These are phyloP conservation scores for Aspergillus neoniger DNA, from an alignment of 2,329 filamentous ascomycete genomes.

Conservation along the genomic window DNA sequence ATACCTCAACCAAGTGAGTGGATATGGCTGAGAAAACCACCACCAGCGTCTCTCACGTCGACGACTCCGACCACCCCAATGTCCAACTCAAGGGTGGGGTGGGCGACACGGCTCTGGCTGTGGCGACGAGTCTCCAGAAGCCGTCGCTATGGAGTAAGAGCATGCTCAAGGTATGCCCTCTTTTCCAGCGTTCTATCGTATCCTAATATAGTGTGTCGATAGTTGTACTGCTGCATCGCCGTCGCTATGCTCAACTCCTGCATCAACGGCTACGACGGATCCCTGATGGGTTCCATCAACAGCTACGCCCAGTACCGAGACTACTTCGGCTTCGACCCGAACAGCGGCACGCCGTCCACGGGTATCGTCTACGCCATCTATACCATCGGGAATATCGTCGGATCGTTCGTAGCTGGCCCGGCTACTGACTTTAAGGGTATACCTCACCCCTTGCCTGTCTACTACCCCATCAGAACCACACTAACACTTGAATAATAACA, in stretches of 20 bases:
- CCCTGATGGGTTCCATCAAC: conserved; percentile 53
- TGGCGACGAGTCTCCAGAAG: conserved; percentile 36
- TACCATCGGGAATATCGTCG: conserved; percentile 53
- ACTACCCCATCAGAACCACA: too few species aligned
- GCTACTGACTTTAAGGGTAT: conserved; percentile 44
- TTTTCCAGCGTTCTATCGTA: not conserved
- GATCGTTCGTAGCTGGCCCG: conserved; percentile 47
- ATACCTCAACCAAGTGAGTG: not conserved
- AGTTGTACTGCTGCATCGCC: conserved; percentile 43
- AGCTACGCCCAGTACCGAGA: conserved; percentile 47
- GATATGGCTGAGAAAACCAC: conserved; percentile 7
- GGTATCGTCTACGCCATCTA: conserved; percentile 54
- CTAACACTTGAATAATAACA: not conserved
- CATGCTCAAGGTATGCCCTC: conserved; percentile 45
- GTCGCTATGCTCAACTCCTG: conserved; percentile 49
- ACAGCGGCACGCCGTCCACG: conserved; percentile 45
- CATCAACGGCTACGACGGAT: conserved; percentile 54
- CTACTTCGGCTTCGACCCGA: conserved; percentile 45
- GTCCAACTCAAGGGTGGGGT: conserved; percentile 20
- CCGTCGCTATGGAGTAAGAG: conserved; percentile 39
- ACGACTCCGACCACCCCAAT: conserved; percentile 5
- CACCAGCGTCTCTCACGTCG: conserved; percentile 8
- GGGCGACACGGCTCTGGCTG: conserved; percentile 33
- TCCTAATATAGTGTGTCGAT: not conserved
- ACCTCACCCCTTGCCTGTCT: not conserved